Evolutionary conservation across 78 protist genomes (phyloP), one percentile per base, ranked within the genome.

Genomic region (Paulinella micropora): DNA sequence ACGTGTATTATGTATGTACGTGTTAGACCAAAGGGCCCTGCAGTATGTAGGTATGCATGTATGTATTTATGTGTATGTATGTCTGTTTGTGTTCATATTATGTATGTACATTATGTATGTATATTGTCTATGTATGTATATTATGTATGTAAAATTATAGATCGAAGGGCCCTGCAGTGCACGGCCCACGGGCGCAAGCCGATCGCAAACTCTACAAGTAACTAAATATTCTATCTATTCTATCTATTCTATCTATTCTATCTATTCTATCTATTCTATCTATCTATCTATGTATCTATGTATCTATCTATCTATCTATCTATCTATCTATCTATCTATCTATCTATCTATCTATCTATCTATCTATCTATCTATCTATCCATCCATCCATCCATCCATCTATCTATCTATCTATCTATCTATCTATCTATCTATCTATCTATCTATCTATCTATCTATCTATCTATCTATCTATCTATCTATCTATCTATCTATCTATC

Each of bases 91-190:
- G 32, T 51, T 6, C 6, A 23, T 15, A 6, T 51, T 51, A 51
- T 51, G 6, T 15, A 23, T 15, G 6, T 51, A 51, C 73, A 15
- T 23, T 51, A 51, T 51, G 15, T 23, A 51, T 51, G 15, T 51
- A 51, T 51, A 23, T 23, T 51, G 15, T 51, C 6, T 51, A 51
- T 51, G 15, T 51, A 51, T 51, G 15, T 51, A 51, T 51, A 51
- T 51, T 51, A 51, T 51, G 15, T 51, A 51, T 51, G 15, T 51
- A 51, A 23, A 51, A 23, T 51, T 51, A 51, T 51, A 51, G 6
- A 51, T 51, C 6, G 6, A 51, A 23, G 73, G 6, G 98, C 6
- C 91, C 95, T 0, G 98, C 98, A 0, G 98, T 96, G 15, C 86
- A 32, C 79, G 91, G 88, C 41, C 91, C 89, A 35, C 82, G 90